phyloP scores from a whole-genome alignment of 345 rosid species.

The Combretum micranthum region DNA sequence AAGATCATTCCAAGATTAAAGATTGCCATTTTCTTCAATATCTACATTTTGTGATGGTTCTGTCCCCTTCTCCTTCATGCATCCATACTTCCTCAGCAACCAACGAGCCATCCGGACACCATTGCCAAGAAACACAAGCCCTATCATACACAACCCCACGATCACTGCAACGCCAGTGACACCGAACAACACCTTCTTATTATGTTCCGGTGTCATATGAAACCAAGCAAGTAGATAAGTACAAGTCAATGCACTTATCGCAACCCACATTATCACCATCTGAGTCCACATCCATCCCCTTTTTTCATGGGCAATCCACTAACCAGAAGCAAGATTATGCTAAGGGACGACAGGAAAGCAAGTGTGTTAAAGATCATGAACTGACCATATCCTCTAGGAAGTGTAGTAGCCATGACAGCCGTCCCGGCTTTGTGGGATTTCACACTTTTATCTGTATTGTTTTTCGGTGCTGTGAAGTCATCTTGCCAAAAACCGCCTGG shows the following conservation, averaged over 20 bases:
- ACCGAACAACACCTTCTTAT: not conserved
- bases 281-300: slow-evolving; percentile 22
- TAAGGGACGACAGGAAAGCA: slow-evolving; percentile 20
- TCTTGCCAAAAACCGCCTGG: slow-evolving; percentile 27
- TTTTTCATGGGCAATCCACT: slow-evolving; percentile 21
- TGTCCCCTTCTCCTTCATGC: not conserved
- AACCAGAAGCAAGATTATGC: slow-evolving; percentile 24
- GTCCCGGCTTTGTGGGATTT: slow-evolving; percentile 11
- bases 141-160: slow-evolving; percentile 9
- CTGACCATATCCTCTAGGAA: not conserved
- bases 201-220: slow-evolving; percentile 5
- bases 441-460: not conserved
- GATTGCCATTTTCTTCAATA: too few relatives aligned
- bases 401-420: slow-evolving; percentile 13
- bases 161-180: not conserved
- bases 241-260: slow-evolving; percentile 11
- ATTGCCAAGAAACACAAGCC: not conserved
- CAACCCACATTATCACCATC: slow-evolving; percentile 26
- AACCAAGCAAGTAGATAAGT: slow-evolving; percentile 10
- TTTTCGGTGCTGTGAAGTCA: not conserved
- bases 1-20: too few relatives aligned
- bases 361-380: slow-evolving; percentile 13
- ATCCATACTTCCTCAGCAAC: not conserved
- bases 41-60: not conserved
- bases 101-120: not conserved